Base-by-base conservation (phyloP, 169 alveolate species). In the Plasmodium blacklocki region DNA sequence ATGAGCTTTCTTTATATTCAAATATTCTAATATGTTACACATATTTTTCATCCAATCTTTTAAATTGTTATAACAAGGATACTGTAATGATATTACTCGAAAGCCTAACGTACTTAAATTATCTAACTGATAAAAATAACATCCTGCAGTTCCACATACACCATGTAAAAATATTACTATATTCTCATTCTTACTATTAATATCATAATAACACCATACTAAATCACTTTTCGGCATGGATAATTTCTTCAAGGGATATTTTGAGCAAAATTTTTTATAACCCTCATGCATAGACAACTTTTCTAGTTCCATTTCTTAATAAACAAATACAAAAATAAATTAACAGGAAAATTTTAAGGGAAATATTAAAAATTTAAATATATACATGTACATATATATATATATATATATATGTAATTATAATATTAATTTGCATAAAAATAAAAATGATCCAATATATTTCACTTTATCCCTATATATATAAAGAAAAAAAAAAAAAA, bases 61-160 rank as follows among this genome's bases (percentile, higher is more conserved):
- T 45, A 93, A 74, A 59, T 93, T 83, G 66, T 67, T 72, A 63
- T 94, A 94, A 67, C 93, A 92, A 18, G 96, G 96, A 72, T 94
- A 94, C 76, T 94, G 96, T 19, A 94, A 94, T 0, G 96, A 94
- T 11, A 94, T 94, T 26, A 94, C 93, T 72, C 94, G 64, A 56
- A 75, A 83, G 12, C 96, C 96, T 93, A 92, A 80, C 0, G 89
- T 93, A 11, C 93, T 56, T 60, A 94, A 63, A 32, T 63, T 58
- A 60, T 92, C 85, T 60, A 94, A 49, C 18, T 92, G 66, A 70
- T 94, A 94, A 88, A 94, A 94, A 60, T 92, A 94, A 75, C 95
- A 94, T 19, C 95, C 96, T 15, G 96, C 96, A 6, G 96, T 94
- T n/a, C 96, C 96, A 71, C 96, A 94, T 52, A 94, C 89, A 45